Evolutionary conservation across 2,329 filamentous ascomycete species (phyloP).

Genomic region (Clonostachys chloroleuca): DNA sequence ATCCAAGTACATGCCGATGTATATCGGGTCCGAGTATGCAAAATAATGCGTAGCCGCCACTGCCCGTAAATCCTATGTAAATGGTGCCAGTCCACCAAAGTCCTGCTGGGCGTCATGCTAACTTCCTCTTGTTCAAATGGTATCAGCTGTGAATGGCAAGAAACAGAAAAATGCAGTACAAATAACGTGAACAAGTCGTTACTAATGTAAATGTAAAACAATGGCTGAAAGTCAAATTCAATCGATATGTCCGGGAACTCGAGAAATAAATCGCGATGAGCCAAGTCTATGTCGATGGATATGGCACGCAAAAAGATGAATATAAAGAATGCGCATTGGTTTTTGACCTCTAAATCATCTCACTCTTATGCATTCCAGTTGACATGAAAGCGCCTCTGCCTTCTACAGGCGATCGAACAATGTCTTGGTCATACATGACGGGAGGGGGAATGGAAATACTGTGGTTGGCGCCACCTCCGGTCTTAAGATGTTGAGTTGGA

Average conservation of each 20-base stretch:
- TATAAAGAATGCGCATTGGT: neutral
- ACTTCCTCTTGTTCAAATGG: too few species aligned
- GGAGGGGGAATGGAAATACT: conserved; percentile 17
- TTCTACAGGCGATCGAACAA: conserved; percentile 24
- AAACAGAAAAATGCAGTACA: neutral
- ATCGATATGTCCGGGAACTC: neutral
- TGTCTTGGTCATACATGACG: conserved; percentile 29
- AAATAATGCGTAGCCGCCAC: too few species aligned
- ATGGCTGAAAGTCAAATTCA: neutral
- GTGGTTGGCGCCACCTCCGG: neutral
- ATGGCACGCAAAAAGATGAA: neutral
- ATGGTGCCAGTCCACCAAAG: too few species aligned
- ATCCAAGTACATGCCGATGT: too few species aligned
- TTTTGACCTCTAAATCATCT: conserved; percentile 45
- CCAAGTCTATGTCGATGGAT: neutral
- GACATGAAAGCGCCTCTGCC: conserved; percentile 30
- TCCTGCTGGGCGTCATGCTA: too few species aligned
- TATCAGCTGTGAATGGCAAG: neutral
- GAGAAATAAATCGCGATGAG: neutral
- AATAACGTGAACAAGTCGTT: neutral
- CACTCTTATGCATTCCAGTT: conserved; percentile 47
- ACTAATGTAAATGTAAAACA: neutral
- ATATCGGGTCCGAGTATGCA: too few species aligned
- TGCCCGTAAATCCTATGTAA: too few species aligned
- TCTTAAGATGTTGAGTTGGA: neutral